These are phyloP conservation scores for Oenanthe sinensis DNA, from an alignment of 129 eudicot genomes.

Conservation along the genomic window DNA sequence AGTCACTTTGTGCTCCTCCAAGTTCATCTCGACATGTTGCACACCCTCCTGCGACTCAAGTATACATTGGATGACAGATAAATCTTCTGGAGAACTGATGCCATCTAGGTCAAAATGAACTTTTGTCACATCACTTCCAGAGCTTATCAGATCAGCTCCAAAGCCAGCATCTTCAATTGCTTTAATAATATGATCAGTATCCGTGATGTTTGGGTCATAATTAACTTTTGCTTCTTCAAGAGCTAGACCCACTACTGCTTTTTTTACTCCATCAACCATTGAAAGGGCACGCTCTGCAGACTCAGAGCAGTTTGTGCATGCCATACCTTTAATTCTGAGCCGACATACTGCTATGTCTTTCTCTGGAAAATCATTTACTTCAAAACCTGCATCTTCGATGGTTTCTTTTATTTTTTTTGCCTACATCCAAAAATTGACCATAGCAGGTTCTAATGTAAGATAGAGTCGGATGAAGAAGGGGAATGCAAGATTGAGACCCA, in stretches of 20 bases:
- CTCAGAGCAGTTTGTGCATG: constrained; percentile 94
- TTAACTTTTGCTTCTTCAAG: constrained; percentile 93
- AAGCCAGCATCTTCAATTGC: constrained; percentile 91
- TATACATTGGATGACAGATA: constrained; percentile 30
- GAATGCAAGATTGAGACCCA: neutral
- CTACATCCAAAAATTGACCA: constrained; percentile 28
- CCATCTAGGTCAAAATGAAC: constrained; percentile 71
- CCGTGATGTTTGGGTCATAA: constrained; percentile 67
- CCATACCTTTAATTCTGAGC: constrained; percentile 81
- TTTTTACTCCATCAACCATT: constrained; percentile 73
- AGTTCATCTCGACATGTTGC: constrained; percentile 52
- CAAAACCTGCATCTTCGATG: constrained; percentile 74
- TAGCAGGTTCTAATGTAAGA: constrained; percentile 2
- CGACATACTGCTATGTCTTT: constrained; percentile 79
- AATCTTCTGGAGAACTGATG: constrained; percentile 41
- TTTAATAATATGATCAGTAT: constrained; percentile 40
- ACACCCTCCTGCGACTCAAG: constrained; percentile 64
- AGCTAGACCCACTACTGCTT: constrained; percentile 85
- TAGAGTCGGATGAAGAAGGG: neutral
- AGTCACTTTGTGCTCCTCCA: constrained; percentile 35
- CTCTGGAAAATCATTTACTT: constrained; percentile 54
- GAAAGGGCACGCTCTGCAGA: constrained; percentile 70
- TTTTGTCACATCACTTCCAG: constrained; percentile 68
- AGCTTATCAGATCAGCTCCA: constrained; percentile 74
- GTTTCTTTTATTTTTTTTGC: constrained; percentile 69